Evolutionary conservation across 1,284 basidiomycete genomes (phyloP).

Genomic region (Heterobasidion annosum): DNA sequence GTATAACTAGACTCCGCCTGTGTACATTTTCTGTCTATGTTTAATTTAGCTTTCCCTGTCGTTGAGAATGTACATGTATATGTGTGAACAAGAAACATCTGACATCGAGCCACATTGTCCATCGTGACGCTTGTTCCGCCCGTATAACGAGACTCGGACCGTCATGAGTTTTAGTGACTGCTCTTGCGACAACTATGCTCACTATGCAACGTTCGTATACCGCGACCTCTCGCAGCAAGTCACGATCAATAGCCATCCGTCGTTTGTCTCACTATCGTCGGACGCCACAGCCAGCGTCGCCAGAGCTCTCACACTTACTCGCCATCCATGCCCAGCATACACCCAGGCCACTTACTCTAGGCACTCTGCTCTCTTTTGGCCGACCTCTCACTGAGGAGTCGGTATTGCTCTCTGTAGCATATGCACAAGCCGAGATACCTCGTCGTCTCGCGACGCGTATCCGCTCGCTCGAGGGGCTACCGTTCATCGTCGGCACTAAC

Average conservation of each 20-base stretch:
- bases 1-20: constrained; percentile 21
- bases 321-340: constrained; percentile 43
- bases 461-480: constrained; percentile 59
- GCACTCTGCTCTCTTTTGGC: constrained; percentile 63
- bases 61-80: no score
- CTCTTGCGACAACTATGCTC: background rate
- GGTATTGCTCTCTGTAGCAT: constrained; percentile 58
- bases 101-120: no score
- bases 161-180: background rate
- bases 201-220: background rate
- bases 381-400: constrained; percentile 62
- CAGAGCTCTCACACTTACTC: constrained; percentile 40
- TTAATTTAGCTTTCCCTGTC: background rate
- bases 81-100: no score
- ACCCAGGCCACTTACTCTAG: constrained; percentile 58
- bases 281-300: constrained; percentile 19
- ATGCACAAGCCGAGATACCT: constrained; percentile 67
- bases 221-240: background rate
- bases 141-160: no score
- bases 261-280: constrained; percentile 3
- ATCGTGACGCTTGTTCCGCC: no score
- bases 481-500: constrained; percentile 86
- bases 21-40: constrained; percentile 13
- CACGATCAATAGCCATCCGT: background rate
- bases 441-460: constrained; percentile 65